Conservation (phyloP, 176 grass and related monocot species). For the Eleusine indica region DNA sequence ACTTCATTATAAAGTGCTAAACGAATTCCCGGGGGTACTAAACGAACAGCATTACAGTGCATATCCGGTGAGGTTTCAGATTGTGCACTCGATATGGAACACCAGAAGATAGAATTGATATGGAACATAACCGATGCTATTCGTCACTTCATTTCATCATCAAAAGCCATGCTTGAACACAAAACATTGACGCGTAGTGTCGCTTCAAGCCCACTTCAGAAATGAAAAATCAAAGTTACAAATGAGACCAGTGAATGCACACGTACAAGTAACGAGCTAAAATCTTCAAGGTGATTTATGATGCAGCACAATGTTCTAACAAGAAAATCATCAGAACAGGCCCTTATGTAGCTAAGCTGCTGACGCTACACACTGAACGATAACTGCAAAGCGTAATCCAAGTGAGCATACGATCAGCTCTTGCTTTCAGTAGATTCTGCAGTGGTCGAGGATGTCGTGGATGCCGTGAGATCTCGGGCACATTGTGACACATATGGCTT, state of each 20-base stretch:
- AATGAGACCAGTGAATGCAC: neutral
- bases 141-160: neutral
- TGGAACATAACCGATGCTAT: neutral
- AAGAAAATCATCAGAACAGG: neutral
- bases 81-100: neutral
- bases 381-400: conserved; percentile 16
- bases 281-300: neutral
- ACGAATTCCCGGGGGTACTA: no score
- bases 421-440: conserved; percentile 56
- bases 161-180: neutral
- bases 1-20: no score
- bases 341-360: neutral
- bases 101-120: neutral
- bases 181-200: neutral
- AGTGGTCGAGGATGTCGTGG: conserved; percentile 55
- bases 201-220: neutral
- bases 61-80: neutral
- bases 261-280: neutral
- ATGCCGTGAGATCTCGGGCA: conserved; percentile 44
- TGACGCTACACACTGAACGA: neutral
- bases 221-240: conserved; percentile 4
- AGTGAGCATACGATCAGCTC: conserved; percentile 45
- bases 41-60: no score
- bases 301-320: conserved; percentile 10
- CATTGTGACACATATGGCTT: conserved; percentile 89